Base-by-base conservation (phyloP, 2,329 filamentous ascomycete genomes). In the Aspergillus thermomutatus region DNA sequence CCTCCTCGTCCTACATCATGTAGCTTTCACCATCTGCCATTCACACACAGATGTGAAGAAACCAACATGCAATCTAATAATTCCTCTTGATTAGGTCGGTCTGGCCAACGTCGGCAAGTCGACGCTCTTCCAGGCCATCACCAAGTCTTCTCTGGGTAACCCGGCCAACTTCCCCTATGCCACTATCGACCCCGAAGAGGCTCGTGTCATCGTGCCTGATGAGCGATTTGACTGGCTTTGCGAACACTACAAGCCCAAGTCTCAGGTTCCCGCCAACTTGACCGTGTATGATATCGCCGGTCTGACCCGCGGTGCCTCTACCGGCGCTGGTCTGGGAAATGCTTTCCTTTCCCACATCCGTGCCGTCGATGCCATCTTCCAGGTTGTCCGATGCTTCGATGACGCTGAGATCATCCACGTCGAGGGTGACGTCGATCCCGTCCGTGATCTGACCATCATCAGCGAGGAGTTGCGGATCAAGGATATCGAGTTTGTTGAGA, bases 351-450 rank as follows among this genome's bases (percentile, higher is more conserved):
- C 94, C 40, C 94, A 99, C 78, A 99, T 99, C 69, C 91, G 95
- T 74, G 94, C 94, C 54, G 92, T 97, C 77, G 92, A 97, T 82
- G 92, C 92, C 77, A 96, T 97, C 78, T 97, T 96, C 83, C 91
- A 96, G 78, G 92, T 97, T 47, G 92, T 97, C 40, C 88, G 92
- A 69, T 96, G 90, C 80, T 97, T 99, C 79, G 95, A 99, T 73
- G 94, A 99, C 82, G 94, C 93, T 58, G 94, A 99, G 80, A 99
- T 99, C 70, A 97, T 97, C 69, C 94, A 99, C 84, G 92, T 99
- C 64, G 95, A 99, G 83, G 95, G 94, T 74, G 94, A 99, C 70
- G 95, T 99, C 68, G 90, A 99, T 79, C 95, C 94, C 34, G 85
- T 90, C 59, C 88, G 94, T 72, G 94, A 99, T 82, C 79, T 99